Evolutionary conservation across 768 basidiomycete genomes (phyloP).

Genomic region (Porphyrellus cyaneotinctus): DNA sequence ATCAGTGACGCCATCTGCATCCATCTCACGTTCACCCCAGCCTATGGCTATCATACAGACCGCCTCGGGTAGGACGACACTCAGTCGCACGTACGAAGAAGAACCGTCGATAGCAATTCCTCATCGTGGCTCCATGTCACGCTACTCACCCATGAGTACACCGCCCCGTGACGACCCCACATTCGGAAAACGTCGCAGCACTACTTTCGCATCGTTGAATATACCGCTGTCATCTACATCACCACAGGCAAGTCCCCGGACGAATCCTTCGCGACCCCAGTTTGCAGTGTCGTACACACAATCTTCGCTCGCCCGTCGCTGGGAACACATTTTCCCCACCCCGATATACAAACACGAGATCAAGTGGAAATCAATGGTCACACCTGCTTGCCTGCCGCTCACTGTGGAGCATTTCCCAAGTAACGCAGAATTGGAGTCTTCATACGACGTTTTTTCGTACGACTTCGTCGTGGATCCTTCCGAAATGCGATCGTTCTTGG

Average conservation of each 20-base stretch:
- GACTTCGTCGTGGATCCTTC: constrained; percentile 81
- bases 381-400: constrained; percentile 84
- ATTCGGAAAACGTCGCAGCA: constrained; percentile 51
- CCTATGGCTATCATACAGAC: constrained; percentile 39
- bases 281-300: constrained; percentile 56
- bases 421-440: constrained; percentile 64
- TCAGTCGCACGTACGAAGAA: constrained; percentile 56
- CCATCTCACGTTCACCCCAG: constrained; percentile 37
- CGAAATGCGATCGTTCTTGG: constrained; percentile 84
- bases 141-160: constrained; percentile 62
- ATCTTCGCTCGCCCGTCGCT: constrained; percentile 75
- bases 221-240: constrained; percentile 48
- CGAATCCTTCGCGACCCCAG: constrained; percentile 68
- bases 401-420: constrained; percentile 88
- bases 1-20: constrained; percentile 29
- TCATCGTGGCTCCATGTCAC: constrained; percentile 45
- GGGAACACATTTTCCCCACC: constrained; percentile 83
- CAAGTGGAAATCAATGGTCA: constrained; percentile 87
- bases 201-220: constrained; percentile 35
- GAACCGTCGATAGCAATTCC: constrained; percentile 41
- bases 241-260: constrained; percentile 33
- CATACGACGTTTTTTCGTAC: constrained; percentile 82
- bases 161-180: constrained; percentile 67
- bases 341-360: constrained; percentile 76
- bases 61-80: constrained; percentile 41